phyloP scores from a whole-genome alignment of 371 early-diverging fungal species.

The Mortierella sp. region DNA sequence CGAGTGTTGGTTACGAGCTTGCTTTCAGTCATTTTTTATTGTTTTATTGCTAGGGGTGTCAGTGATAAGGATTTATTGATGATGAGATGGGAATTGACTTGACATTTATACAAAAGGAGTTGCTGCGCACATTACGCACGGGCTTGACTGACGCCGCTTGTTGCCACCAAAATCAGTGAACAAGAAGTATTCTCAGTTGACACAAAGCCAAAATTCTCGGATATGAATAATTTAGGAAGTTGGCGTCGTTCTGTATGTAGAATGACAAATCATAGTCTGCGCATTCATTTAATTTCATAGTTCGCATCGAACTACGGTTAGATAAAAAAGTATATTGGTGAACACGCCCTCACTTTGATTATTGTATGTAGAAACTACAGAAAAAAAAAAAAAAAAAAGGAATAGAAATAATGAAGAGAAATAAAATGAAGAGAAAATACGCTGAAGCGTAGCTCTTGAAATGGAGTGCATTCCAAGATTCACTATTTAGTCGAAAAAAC shows the following conservation, averaged over 20 bases:
- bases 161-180: not conserved
- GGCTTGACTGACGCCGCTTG: not conserved
- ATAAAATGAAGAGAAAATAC: not conserved
- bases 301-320: too few relatives aligned
- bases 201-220: too few relatives aligned
- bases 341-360: not conserved
- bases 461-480: not conserved
- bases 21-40: constrained; percentile 2
- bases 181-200: too few relatives aligned
- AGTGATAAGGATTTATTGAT: not conserved
- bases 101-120: too few relatives aligned
- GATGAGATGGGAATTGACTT: too few relatives aligned
- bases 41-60: too few relatives aligned
- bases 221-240: too few relatives aligned
- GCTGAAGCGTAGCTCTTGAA: not conserved
- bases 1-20: constrained; percentile 31
- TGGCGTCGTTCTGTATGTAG: too few relatives aligned
- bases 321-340: too few relatives aligned
- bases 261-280: too few relatives aligned
- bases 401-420: not conserved
- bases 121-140: too few relatives aligned
- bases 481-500: not conserved
- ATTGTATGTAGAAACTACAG: not conserved
- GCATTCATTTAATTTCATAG: too few relatives aligned
- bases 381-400: not conserved